phyloP scores from a whole-genome alignment of 2,329 filamentous ascomycete genomes.

The Talaromyces atroroseus region DNA sequence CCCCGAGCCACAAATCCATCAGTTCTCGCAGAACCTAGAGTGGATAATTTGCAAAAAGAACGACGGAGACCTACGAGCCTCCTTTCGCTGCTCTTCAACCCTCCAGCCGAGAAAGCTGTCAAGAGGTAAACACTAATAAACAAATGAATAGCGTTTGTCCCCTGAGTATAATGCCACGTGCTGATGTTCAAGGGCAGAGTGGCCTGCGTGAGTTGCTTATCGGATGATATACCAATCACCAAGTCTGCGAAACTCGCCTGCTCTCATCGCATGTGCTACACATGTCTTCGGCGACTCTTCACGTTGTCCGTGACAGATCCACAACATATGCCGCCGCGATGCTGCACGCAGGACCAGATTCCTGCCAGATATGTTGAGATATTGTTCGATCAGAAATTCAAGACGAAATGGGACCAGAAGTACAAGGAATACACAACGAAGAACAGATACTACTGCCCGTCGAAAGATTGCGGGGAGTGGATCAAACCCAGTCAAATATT shows the following conservation, averaged over 20 bases:
- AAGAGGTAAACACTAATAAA: neutral
- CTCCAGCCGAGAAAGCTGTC: neutral
- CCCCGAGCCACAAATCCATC: neutral
- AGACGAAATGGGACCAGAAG: constrained; percentile 73
- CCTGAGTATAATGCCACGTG: neutral
- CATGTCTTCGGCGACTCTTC: constrained; percentile 70
- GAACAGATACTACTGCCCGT: constrained; percentile 73
- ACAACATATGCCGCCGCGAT: constrained; percentile 73
- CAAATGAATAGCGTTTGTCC: neutral
- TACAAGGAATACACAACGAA: constrained; percentile 69
- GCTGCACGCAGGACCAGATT: constrained; percentile 69
- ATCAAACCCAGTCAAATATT: constrained; percentile 68
- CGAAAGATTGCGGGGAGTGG: constrained; percentile 67
- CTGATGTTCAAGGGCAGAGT: constrained; percentile 43
- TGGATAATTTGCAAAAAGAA: neutral
- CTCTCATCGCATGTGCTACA: constrained; percentile 73
- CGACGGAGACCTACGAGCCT: neutral
- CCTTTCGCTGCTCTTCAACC: neutral
- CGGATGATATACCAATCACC: constrained; percentile 58
- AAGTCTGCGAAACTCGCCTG: constrained; percentile 69
- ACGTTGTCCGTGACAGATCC: constrained; percentile 70
- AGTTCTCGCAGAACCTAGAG: neutral
- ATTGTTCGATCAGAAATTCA: constrained; percentile 68
- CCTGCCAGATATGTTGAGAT: constrained; percentile 69
- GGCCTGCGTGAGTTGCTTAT: constrained; percentile 66